Base-by-base conservation (phyloP, 306 rosid species). In the Ceratonia siliqua region DNA sequence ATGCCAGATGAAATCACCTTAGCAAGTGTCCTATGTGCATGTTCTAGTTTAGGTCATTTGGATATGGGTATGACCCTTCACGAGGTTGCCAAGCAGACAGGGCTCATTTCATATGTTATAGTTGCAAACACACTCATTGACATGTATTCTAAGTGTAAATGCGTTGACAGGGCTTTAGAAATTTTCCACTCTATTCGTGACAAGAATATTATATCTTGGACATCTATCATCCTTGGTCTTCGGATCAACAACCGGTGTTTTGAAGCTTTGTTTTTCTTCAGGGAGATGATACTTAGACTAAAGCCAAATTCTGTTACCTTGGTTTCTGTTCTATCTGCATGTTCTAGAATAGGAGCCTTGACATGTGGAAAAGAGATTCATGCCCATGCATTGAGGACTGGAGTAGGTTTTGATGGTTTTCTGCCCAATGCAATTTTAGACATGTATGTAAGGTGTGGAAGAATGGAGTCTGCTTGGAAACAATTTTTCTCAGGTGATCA, bases 391-490 rank as follows among this genome's bases (percentile, higher is more conserved):
- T 76, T 94, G 74, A 86, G 97, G 84, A 81, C 89, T 5, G 97
- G 98, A 68, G 69, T 87, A 41, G 86, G 86, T 78, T 83, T 58
- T 65, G 90, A 89, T 64, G 89, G 90, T 61, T 89, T 84, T 85
- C 64, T 94, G 62, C 98, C 97, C 13, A 91, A 94, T 80, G 89
- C 98, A 28, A 68, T 94, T 70, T 79, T 94, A 64, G 96, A 94
- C 88, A 75, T 91, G 98, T 91, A 94, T 69, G 94, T 91, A 62
- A 87, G 92, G 58, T 94, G 98, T 87, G 96, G 97, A 85, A 85
- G 92, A 79, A 82, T 88, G 85, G 85, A 77, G 68, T 76, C 88
- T 25, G 94, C 91, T 1, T 73, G 83, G 92, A 89, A 87, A 75
- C 98, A 91, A 81, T 91, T 94, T 80, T 86, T 66, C 86, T 75